Base-by-base conservation (phyloP, 164 flowering plant species). In the Tinospora cordifolia region DNA sequence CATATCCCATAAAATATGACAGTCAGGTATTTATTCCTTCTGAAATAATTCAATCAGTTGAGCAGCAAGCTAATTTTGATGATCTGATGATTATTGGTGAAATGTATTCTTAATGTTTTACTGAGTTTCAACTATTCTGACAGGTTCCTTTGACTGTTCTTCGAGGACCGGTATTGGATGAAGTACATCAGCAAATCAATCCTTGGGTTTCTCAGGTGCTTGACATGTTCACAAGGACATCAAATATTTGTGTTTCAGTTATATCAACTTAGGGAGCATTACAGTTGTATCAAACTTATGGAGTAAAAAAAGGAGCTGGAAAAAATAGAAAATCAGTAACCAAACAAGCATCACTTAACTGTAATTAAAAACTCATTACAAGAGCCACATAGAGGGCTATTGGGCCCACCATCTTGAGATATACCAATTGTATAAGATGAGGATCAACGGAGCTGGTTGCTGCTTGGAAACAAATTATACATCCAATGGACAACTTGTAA, bases 161-260 rank as follows among this genome's bases (percentile, higher is more conserved):
- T 14, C 82, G 79, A 40, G 98, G 98, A 74, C 91, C 91, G 51
- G 0, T 90, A 70, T 38, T 92, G 69, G 96, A 92, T 85, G 98
- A 92, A 83, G 85, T 90, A 36, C 93, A 90, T 78, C 87, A 88
- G 68, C 84, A 81, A 72, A 65, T 90, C 63, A 90, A 84, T 67
- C 69, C 89, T 58, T 92, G 93, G 93, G 82, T 92, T 82, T 83
- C 85, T 78, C 98, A 92, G 92, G 98, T 92, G 72, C 66, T 66
- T 64, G 41, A 19, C 60, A 25, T 54, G 21, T 30, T 49, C 66
- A 21, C 15, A 54, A 24, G 65, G 40, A 38, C n/a, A 69, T 68
- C 26, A 22, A 30, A 65, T 8, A 38, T 30, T 49, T 26, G 19
- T 63, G 44, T 9, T 11, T 21, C 21, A 6, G 62, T 58, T 58